Evolutionary conservation across 1,284 basidiomycete species (phyloP), one percentile per base, ranked within the genome.

Genomic region (Cutaneotrichosporon mucoides): DNA sequence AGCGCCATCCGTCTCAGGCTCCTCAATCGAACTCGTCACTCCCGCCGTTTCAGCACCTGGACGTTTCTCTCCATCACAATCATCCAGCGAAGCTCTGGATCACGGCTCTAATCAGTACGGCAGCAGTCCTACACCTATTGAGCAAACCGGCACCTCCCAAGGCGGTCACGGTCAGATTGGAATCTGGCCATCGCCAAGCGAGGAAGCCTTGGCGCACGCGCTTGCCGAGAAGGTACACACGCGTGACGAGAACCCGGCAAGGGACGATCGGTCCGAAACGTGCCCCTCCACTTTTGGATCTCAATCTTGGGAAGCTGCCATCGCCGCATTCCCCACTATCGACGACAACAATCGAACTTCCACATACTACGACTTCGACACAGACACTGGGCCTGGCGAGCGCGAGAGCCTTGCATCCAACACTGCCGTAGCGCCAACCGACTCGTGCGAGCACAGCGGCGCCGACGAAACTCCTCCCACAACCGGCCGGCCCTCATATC

Each of bases 241-340:
- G 46, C 46, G 34, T 24, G 35, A 48, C 34, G 46, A 48, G 34
- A 48, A n/a, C 34, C 34, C 34, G 46, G 12, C 34, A n/a, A 10
- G 34, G 46, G 46, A 48, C 33, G 34, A 48, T 48, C 34, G 46
- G 46, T 48, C 42, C 7, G 34, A 37, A 16, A 53, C 52, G 37
- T 51, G 49, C 41, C 37, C 38, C 36, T 41, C 45, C 11, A 24
- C 51, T 1, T 47, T 46, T 48, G 53, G 44, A 45, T 16, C 53
- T 12, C 53, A 37, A 11, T 38, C 45, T 55, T 75, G 73, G 73
- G 68, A 72, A 45, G 65, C 70, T 6, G 63, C 68, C 0, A 62
- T 73, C 40, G 62, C 62, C 35, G 58, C 67, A 8, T 73, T 73
- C 63, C 70, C 72, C 1, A 42, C 62, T 13, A 36, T 68, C 16